Conservation (phyloP, 2,329 filamentous ascomycete species). For the Akanthomyces uredinophilus region DNA sequence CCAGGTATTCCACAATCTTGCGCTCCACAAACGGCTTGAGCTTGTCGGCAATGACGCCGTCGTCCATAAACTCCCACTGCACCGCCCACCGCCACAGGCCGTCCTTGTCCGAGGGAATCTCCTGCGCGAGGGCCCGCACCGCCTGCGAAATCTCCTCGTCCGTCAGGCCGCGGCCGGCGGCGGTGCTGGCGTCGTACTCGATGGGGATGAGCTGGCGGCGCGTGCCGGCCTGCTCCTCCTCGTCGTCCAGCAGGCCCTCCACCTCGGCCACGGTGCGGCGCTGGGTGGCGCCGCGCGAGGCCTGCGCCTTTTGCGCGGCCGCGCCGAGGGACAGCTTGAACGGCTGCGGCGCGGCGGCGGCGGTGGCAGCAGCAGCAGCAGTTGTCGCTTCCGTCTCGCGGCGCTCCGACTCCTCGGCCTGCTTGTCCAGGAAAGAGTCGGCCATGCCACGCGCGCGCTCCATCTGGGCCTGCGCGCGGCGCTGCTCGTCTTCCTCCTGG, state of each 20-base stretch:
- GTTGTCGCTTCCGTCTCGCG: constrained; percentile 33
- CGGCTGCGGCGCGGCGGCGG: constrained; percentile 57
- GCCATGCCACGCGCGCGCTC: constrained; percentile 80
- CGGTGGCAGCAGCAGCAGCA: constrained; percentile 29
- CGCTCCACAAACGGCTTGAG: constrained; percentile 94
- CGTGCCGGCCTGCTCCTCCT: constrained; percentile 70
- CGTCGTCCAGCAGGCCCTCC: constrained; percentile 89
- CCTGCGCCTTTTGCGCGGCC: constrained; percentile 68
- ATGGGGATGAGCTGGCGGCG: constrained; percentile 77
- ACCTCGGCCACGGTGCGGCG: constrained; percentile 87
- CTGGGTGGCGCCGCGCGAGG: constrained; percentile 47
- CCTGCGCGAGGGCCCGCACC: constrained; percentile 73
- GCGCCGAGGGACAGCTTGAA: constrained; percentile 93
- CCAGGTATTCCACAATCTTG: constrained; percentile 95
- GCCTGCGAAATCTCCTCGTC: constrained; percentile 85
- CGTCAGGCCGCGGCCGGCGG: constrained; percentile 49
- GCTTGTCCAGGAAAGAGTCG: constrained; percentile 82
- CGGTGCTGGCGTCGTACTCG: constrained; percentile 64
- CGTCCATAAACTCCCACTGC: constrained; percentile 87
- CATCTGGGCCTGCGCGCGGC: constrained; percentile 63
- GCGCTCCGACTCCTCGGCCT: constrained; percentile 69
- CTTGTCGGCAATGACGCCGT: constrained; percentile 74
- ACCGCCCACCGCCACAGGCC: constrained; percentile 90
- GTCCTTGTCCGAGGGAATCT: constrained; percentile 82
- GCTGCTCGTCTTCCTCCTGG: constrained; percentile 69